Conservation (phyloP, 2,329 filamentous ascomycete genomes). For the Orbilia quercus region DNA sequence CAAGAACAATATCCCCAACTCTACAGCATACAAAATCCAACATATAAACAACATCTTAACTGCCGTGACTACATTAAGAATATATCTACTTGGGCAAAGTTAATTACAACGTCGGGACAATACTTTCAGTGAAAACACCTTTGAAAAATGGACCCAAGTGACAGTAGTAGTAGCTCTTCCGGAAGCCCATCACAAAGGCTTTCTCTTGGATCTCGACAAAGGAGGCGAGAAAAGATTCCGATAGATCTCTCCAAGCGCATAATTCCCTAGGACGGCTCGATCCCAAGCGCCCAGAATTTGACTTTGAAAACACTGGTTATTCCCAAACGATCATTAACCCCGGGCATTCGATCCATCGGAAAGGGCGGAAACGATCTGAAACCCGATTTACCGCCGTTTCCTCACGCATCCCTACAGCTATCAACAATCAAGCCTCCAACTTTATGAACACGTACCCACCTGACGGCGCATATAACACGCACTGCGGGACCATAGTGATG, state of each 20-base stretch:
- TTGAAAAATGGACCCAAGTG: no score
- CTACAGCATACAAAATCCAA: no score
- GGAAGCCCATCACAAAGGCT: not conserved
- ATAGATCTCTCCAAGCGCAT: constrained; percentile 2
- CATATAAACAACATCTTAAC: no score
- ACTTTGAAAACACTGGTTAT: constrained; percentile 13
- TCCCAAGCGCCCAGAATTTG: not conserved
- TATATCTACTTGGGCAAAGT: no score
- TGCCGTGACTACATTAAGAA: no score
- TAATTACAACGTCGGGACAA: no score
- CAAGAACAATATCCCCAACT: no score
- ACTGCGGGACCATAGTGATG: constrained; percentile 21
- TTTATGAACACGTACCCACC: not conserved
- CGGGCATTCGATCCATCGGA: not conserved
- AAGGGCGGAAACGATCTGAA: not conserved
- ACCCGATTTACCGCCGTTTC: not conserved
- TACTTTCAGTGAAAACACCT: no score
- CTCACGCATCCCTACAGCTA: not conserved
- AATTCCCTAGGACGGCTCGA: constrained; percentile 25
- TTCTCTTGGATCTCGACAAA: not conserved
- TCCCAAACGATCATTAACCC: not conserved
- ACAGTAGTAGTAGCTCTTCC: not conserved
- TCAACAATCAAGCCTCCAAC: not conserved
- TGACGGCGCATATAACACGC: not conserved
- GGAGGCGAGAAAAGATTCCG: not conserved